These are phyloP conservation scores for Trypethelium eluteriae DNA, from an alignment of 495 filamentous ascomycete species.

Conservation along the genomic window DNA sequence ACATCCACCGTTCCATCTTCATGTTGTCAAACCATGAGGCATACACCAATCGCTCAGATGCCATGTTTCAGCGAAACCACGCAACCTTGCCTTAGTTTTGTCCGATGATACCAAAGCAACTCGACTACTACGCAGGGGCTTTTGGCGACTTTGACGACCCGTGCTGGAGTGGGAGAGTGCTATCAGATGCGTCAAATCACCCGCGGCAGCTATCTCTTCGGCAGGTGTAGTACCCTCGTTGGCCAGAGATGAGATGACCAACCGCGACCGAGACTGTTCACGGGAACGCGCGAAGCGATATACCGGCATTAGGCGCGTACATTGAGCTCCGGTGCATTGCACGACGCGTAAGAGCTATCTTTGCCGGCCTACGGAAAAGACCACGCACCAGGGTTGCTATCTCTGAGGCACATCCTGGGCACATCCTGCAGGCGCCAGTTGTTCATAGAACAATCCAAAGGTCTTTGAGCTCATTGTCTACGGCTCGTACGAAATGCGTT, in stretches of 20 bases:
- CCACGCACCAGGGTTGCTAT: not conserved
- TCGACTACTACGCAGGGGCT: not conserved
- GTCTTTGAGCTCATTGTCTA: not conserved
- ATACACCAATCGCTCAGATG: not conserved
- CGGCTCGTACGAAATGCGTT: too few relatives aligned
- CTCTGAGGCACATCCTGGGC: not conserved
- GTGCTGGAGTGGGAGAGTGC: not conserved
- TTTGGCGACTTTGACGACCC: not conserved
- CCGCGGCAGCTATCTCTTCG: not conserved
- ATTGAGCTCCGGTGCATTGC: not conserved
- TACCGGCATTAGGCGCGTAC: not conserved
- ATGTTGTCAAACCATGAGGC: not conserved
- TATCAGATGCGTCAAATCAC: conserved; percentile 2
- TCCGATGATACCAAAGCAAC: conserved; percentile 3
- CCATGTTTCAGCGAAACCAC: conserved; percentile 5
- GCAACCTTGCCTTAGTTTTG: not conserved
- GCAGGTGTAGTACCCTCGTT: not conserved
- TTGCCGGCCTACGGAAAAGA: not conserved
- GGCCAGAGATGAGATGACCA: not conserved
- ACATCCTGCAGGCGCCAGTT: not conserved
- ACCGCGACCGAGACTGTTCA: not conserved
- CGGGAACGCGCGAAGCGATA: not conserved
- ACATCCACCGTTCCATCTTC: not conserved
- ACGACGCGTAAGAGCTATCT: not conserved
- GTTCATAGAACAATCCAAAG: not conserved